Evolutionary conservation across 345 rosid genomes (phyloP), one percentile per base, ranked within the genome.

Genomic region (Mallotus nudiflorus): DNA sequence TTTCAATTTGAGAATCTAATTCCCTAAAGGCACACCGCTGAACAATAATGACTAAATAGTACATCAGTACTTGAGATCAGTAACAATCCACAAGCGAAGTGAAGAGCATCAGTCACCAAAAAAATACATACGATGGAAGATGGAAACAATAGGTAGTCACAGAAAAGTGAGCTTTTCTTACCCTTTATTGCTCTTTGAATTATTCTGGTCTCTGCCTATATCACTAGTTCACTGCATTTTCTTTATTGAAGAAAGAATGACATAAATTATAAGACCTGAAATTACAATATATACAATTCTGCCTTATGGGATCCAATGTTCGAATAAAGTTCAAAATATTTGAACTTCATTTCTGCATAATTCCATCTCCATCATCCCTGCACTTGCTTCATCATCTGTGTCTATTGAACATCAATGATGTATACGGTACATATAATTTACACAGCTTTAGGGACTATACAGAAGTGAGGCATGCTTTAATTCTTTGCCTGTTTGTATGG

Each of bases 401-500:
- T 33, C 25, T 65, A 9, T 10, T 10, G 6, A 27, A 28, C 48
- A 48, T 39, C 52, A 64, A 48, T 19, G 44, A 49, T 68, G 45
- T 60, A 64, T 12, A 46, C 54, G 29, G 66, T 37, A 42, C 45
- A 56, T 49, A 37, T 49, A 37, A 42, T 51, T 49, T 66, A 69
- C 66, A 65, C 33, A 18, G 64, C 50, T 42, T 33, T 60, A 18
- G 16, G 55, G 10, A 15, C 33, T 19, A 9, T 14, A 7, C 12
- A 12, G 13, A 42, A 25, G 39, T 20, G 42, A 33, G 40, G 19
- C 9, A 35, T 29, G 66, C 40, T 67, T 25, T 45, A 15, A 24
- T 51, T 37, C 19, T 0, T 22, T 19, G 49, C 46, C 62, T 59
- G 46, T 74, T 55, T 60, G 70, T 85, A 86, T 0, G 85, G 88